These are phyloP conservation scores for Scedosporium aurantiacum DNA, from an alignment of 2,329 filamentous ascomycete species.

Conservation along the genomic window DNA sequence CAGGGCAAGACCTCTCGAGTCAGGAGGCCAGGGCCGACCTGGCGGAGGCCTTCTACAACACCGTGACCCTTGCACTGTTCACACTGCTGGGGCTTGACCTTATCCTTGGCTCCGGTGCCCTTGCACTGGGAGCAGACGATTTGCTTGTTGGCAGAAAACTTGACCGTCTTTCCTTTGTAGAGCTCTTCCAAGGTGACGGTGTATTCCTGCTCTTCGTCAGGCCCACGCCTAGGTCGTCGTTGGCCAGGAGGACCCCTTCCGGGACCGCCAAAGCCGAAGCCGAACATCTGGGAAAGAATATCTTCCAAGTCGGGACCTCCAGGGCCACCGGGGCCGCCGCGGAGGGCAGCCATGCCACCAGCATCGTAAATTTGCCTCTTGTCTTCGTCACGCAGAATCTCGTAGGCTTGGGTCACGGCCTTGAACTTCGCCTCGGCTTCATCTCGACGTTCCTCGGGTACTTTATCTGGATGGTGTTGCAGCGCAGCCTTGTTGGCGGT, in stretches of 20 bases:
- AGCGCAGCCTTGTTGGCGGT: conserved; percentile 56
- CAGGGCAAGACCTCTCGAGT: conserved; percentile 72
- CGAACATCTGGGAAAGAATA: conserved; percentile 87
- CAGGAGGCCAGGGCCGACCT: conserved; percentile 77
- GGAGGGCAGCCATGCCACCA: conserved; percentile 92
- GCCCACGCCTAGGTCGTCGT: conserved; percentile 57
- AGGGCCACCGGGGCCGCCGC: conserved; percentile 36
- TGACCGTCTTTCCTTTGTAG: conserved; percentile 97
- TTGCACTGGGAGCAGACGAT: conserved; percentile 80
- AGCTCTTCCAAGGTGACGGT: conserved; percentile 86
- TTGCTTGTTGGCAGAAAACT: conserved; percentile 89
- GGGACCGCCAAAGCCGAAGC: conserved; percentile 54
- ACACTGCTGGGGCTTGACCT: conserved; percentile 74
- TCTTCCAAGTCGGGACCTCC: conserved; percentile 79
- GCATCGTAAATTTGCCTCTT: conserved; percentile 86
- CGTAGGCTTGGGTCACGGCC: conserved; percentile 83
- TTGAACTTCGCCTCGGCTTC: conserved; percentile 91
- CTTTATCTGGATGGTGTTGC: conserved; percentile 90
- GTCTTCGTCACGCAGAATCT: conserved; percentile 92
- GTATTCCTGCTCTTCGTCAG: conserved; percentile 82
- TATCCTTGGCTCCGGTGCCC: conserved; percentile 82
- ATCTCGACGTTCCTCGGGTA: conserved; percentile 71
- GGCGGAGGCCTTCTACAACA: conserved; percentile 63
- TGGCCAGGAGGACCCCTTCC: conserved; percentile 39
- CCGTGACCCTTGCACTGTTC: conserved; percentile 76